Percentiles rank a stretch among this genome's conserved stretches.
phyloP scores from a whole-genome alignment of 306 rosid genomes.

The Begonia loranthoides region DNA sequence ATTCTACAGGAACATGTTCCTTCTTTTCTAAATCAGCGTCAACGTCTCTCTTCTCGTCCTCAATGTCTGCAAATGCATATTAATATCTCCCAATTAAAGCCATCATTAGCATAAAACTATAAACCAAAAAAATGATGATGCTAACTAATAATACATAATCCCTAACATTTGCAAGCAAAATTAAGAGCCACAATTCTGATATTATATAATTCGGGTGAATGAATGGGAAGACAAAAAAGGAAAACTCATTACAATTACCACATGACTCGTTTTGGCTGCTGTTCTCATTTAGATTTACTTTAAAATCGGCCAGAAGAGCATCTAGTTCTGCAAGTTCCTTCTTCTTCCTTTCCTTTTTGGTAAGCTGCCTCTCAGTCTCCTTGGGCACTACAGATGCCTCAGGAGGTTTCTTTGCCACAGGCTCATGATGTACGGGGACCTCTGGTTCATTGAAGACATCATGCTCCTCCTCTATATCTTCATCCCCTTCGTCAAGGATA shows the following conservation, averaged over 20 bases:
- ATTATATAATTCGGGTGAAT: no score
- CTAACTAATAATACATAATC: no score
- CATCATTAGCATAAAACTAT: not conserved
- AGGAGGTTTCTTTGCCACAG: slow-evolving; percentile 34
- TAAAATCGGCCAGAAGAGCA: slow-evolving; percentile 88
- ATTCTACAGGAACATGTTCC: slow-evolving; percentile 35
- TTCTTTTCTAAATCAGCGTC: slow-evolving; percentile 45
- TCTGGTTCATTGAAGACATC: slow-evolving; percentile 47
- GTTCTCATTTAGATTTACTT: slow-evolving; percentile 45
- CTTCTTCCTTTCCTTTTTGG: slow-evolving; percentile 85
- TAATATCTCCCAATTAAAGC: not conserved
- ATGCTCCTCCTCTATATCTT: slow-evolving; percentile 77
- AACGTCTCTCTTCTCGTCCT: slow-evolving; percentile 38
- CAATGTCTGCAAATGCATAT: slow-evolving; percentile 24
- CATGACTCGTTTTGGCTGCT: slow-evolving; percentile 50
- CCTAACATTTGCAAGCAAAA: no score
- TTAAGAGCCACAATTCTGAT: no score
- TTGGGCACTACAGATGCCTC: slow-evolving; percentile 45
- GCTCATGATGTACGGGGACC: slow-evolving; percentile 31
- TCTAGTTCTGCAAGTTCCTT: slow-evolving; percentile 96
- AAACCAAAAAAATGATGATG: not conserved
- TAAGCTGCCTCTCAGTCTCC: slow-evolving; percentile 77
- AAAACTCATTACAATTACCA: slow-evolving; percentile 31
- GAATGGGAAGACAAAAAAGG: not conserved
- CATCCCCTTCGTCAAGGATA: slow-evolving; percentile 79